Conservation (phyloP, 768 basidiomycete species). For the Artomyces pyxidatus region DNA sequence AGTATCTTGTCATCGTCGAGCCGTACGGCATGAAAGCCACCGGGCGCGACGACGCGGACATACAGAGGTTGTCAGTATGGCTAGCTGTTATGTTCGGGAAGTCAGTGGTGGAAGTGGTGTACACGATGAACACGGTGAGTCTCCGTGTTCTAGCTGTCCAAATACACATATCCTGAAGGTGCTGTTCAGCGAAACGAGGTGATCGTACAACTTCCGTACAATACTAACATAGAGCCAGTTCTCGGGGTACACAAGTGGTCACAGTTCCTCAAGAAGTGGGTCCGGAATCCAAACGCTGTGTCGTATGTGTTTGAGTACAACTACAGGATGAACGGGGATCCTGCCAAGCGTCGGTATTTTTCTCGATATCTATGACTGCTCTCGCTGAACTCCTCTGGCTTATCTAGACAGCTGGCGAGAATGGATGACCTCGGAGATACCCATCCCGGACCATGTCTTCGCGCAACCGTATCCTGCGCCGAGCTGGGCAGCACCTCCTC, state of each 20-base stretch:
- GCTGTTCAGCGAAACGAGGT: slow-evolving; percentile 8
- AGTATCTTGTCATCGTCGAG: slow-evolving; percentile 9
- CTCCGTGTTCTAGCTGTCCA: background rate
- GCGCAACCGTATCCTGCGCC: slow-evolving; percentile 9
- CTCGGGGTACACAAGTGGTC: slow-evolving; percentile 12
- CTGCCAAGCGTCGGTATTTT: slow-evolving; percentile 8
- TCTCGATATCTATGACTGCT: background rate
- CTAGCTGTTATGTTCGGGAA: slow-evolving; percentile 9
- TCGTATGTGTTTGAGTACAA: slow-evolving; percentile 10
- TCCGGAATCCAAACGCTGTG: background rate
- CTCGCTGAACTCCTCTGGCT: background rate
- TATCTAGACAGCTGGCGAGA: slow-evolving; percentile 10
- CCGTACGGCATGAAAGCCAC: slow-evolving; percentile 10
- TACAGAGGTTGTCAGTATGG: slow-evolving; percentile 11
- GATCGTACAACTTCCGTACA: slow-evolving; percentile 8
- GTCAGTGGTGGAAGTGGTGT: slow-evolving; percentile 8
- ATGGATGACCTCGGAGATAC: background rate
- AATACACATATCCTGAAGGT: background rate
- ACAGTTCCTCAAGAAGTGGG: slow-evolving; percentile 4
- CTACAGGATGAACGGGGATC: slow-evolving; percentile 8
- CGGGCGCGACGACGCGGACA: slow-evolving; percentile 2
- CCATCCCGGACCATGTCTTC: slow-evolving; percentile 1
- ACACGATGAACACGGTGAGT: slow-evolving; percentile 15
- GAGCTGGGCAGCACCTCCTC: slow-evolving; percentile 5
- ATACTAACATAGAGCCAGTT: background rate